Base-by-base conservation (phyloP, 768 basidiomycete species). In the Mycena latifolia region DNA sequence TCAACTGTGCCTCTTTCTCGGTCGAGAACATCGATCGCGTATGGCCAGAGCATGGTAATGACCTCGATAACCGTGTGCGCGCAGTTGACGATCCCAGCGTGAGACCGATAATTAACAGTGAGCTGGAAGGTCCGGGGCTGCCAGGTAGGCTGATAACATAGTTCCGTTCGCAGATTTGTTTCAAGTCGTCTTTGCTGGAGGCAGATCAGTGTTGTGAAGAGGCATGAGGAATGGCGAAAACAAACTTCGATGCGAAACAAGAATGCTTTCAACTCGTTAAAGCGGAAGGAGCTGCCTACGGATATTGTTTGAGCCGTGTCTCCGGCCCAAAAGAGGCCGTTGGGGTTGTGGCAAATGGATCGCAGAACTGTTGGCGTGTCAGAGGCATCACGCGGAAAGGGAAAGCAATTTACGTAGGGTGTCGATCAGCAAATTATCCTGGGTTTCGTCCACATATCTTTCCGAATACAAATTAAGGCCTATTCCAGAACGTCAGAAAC, bases 301-400 rank as follows among this genome's bases (percentile, higher is more conserved):
- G 0, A 88, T 41, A 93, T 93, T 0, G 92, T 90, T 67, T 93
- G 92, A 0, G 92, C 91, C 0, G 92, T 92, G 71, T 93, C 92
- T 0, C 92, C 92, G 2, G 91, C 92, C 89, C 90, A 92, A 66
- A 93, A 90, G 22, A 92, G 75, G 0, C 92, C 91, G 55, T 90
- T 78, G 0, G 86, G 83, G 70, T 92, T 92, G 14, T 75, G 75
- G 65, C 89, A 92, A n/a, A 93, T 72, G 0, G 80, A 79, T 31
- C 90, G 79, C 43, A 93, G 74, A 5, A 93, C 92, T 92, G 61
- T 27, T 31, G 9, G 15, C 11, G 17, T 18, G 29, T 52, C 6
- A 20, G 47, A 6, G 39, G 8, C 11, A 33, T 18, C 31, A 27
- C 3, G 28, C 14, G 22, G 9, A 31, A 33, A 48, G 6, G 47